Conservation (phyloP, 257 asterid species). For the Solanum lycopersicoides region DNA sequence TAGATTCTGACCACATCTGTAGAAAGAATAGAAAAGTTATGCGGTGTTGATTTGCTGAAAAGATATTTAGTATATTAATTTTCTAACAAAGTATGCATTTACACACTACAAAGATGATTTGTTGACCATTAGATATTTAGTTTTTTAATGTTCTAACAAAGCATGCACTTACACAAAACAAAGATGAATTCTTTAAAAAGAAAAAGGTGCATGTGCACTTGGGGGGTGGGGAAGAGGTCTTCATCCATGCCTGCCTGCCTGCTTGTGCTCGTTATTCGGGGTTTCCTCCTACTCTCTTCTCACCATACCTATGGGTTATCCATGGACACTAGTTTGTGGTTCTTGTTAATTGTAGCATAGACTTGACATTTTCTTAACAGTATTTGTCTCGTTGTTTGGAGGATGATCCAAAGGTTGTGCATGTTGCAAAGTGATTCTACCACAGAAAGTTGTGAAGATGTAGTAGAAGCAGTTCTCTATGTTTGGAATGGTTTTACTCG, state of each 20-base stretch:
- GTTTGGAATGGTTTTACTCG: not conserved
- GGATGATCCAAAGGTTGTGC: not conserved
- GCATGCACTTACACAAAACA: not conserved
- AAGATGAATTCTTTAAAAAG: not conserved
- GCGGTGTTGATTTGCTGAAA: not conserved
- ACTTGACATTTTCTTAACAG: not conserved
- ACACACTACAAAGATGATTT: not conserved
- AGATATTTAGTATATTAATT: not conserved
- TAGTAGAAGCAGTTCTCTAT: not conserved
- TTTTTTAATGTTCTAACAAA: not conserved
- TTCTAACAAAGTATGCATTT: not conserved
- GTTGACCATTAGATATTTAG: not conserved
- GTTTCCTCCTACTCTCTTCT: not conserved
- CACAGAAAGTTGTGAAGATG: not conserved
- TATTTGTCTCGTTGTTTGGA: not conserved
- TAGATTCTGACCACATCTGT: not conserved
- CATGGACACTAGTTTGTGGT: not conserved
- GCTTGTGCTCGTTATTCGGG: not conserved
- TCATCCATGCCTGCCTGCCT: not conserved
- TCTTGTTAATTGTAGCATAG: not conserved
- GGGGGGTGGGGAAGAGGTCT: not conserved
- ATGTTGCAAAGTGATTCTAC: not conserved
- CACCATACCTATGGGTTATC: not conserved
- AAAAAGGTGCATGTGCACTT: not conserved
- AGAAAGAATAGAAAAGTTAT: not conserved